Evolutionary conservation across 306 rosid genomes (phyloP), one percentile per base, ranked within the genome.

Genomic region (Lupinus albus): DNA sequence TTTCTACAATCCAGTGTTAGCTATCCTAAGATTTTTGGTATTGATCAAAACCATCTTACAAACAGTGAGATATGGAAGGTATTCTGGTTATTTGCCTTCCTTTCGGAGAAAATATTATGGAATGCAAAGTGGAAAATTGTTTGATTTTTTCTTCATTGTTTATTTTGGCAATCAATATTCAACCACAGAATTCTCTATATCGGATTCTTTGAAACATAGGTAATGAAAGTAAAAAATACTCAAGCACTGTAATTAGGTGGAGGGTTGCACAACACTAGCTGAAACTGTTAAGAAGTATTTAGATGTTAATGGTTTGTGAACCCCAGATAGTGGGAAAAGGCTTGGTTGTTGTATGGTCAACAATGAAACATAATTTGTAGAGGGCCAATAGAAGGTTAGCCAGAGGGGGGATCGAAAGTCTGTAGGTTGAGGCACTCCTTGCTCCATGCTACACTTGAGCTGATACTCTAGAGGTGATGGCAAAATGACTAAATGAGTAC

Each of bases 21-120:
- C 84, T 88, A 88, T 82, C 72, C 92, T n/a, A 93, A 88, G 82
- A 48, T 94, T 62, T 94, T 88, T 67, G 99, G 86, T 70, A 75
- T 94, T 68, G 97, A 94, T 85, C 99, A 88, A 77, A 86, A 79
- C 68, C 97, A 90, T 81, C 86, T 94, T 79, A 86, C 92, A 41
- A 86, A 94, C 83, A 77, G 66, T 58, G 99, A 94, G 73, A 94
- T 88, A 71, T 94, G 99, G 99, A 88, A 86, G 99, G 99, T 94
- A 93, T 55, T 35, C 59, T 53, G 60, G 55, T 81, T 57, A 56
- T 73, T 61, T 64, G 25, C 77, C 64, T 64, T 62, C 38, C 7
- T 32, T 54, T 55, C 54, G 44, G 38, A 20, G 70, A 66, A 47
- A 61, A 48, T 61, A 42, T 66, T 53, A 38, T 72, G 51, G 8